These are phyloP conservation scores for Brettanomyces bruxellensis DNA, from an alignment of 805 yeast species.

Conservation along the genomic window DNA sequence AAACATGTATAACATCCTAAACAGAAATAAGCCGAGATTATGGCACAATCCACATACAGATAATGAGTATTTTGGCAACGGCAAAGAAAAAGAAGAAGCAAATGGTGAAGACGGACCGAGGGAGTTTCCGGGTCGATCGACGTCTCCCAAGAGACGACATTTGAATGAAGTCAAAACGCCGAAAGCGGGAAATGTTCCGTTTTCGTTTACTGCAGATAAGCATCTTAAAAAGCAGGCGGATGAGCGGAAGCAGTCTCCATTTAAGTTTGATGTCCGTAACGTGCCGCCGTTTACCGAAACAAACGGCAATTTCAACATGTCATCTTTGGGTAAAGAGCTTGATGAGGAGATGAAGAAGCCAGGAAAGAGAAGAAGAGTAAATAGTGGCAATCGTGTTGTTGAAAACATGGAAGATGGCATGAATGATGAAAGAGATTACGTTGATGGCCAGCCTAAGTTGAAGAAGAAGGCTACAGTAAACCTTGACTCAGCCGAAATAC, in stretches of 20 bases:
- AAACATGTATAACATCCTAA: not conserved
- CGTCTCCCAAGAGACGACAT: not conserved
- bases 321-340: constrained; percentile 13
- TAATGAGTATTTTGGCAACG: not conserved
- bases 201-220: not conserved
- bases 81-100: not conserved
- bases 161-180: not conserved
- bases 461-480: constrained; percentile 5
- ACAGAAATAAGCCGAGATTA: not conserved
- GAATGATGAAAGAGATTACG: not conserved
- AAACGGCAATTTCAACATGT: constrained; percentile 22
- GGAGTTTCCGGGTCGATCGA: not conserved
- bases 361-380: not conserved
- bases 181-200: not conserved
- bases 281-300: constrained; percentile 24
- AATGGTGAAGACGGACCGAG: no score
- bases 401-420: not conserved
- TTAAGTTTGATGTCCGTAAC: constrained; percentile 8
- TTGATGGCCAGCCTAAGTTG: not conserved
- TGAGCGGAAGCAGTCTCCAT: constrained; percentile 3
- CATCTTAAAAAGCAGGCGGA: not conserved
- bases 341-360: not conserved
- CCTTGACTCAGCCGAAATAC: constrained; percentile 8
- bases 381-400: not conserved
- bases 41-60: not conserved